These are phyloP conservation scores for Emmonsiellopsis sp. DNA, from an alignment of 2,329 filamentous ascomycete genomes.

Conservation along the genomic window DNA sequence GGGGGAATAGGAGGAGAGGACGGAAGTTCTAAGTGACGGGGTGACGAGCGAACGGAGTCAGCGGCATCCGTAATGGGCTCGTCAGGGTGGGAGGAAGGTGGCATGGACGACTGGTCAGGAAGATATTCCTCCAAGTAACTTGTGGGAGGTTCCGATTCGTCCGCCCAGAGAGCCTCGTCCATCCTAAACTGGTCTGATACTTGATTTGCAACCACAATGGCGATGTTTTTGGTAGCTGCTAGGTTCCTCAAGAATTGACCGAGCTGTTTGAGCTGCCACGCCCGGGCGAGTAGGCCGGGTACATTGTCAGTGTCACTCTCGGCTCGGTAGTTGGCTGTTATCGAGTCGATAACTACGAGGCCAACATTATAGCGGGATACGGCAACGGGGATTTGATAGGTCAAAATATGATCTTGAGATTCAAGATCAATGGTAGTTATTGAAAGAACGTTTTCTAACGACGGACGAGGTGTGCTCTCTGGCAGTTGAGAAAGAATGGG, in stretches of 20 bases:
- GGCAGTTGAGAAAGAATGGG: conserved; percentile 45
- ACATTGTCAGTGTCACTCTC: conserved; percentile 48
- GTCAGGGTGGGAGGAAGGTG: not conserved
- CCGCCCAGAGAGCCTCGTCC: conserved; percentile 11
- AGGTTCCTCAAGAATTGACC: conserved; percentile 64
- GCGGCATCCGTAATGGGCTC: not conserved
- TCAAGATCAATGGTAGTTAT: conserved; percentile 84
- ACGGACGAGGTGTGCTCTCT: conserved; percentile 40
- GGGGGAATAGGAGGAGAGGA: conserved; percentile 2
- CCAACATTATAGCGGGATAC: conserved; percentile 67
- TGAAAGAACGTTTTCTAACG: conserved; percentile 66
- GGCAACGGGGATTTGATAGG: conserved; percentile 83
- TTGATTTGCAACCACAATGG: conserved; percentile 89
- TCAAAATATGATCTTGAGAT: conserved; percentile 87
- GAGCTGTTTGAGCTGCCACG: conserved; percentile 66
- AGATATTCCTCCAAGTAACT: conserved; percentile 1
- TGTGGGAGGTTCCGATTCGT: conserved; percentile 8
- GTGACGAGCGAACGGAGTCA: not conserved
- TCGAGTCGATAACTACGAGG: conserved; percentile 77
- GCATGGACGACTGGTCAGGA: conserved; percentile 9
- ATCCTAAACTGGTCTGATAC: conserved; percentile 74
- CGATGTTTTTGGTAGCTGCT: conserved; percentile 64
- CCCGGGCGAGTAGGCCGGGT: conserved; percentile 59
- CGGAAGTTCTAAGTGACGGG: not conserved
- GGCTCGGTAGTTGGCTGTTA: conserved; percentile 90